Evolutionary conservation across 306 rosid species (phyloP).

Genomic region (Mimosa bimucronata): DNA sequence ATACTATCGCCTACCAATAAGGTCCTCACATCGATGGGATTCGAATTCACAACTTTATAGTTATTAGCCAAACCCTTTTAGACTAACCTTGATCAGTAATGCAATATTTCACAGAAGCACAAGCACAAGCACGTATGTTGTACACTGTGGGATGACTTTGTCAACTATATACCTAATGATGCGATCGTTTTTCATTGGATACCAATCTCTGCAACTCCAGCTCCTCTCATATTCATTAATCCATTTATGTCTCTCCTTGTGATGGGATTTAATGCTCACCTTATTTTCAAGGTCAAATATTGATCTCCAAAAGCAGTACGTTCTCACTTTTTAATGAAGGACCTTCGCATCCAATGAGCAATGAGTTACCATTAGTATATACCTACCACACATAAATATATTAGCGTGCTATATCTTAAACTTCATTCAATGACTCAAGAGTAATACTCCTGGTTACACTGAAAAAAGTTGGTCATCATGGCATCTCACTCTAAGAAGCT

Average conservation of each 20-base stretch:
- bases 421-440: background rate
- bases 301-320: background rate
- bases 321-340: background rate
- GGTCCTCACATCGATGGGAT: too few relatives aligned
- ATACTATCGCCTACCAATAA: too few relatives aligned
- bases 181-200: background rate
- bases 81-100: too few relatives aligned
- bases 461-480: too few relatives aligned
- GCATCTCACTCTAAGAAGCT: too few relatives aligned
- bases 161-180: background rate
- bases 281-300: background rate
- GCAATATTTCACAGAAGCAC: background rate
- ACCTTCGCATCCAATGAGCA: background rate
- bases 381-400: background rate
- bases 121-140: too few relatives aligned
- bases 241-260: background rate
- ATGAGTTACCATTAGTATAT: background rate
- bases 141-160: background rate
- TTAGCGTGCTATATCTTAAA: background rate
- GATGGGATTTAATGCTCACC: background rate
- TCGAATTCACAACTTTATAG: too few relatives aligned
- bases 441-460: background rate
- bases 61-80: too few relatives aligned
- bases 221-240: background rate
- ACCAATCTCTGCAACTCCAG: background rate